Evolutionary conservation across 768 basidiomycete species (phyloP).

Genomic region (Boletus huronensis): DNA sequence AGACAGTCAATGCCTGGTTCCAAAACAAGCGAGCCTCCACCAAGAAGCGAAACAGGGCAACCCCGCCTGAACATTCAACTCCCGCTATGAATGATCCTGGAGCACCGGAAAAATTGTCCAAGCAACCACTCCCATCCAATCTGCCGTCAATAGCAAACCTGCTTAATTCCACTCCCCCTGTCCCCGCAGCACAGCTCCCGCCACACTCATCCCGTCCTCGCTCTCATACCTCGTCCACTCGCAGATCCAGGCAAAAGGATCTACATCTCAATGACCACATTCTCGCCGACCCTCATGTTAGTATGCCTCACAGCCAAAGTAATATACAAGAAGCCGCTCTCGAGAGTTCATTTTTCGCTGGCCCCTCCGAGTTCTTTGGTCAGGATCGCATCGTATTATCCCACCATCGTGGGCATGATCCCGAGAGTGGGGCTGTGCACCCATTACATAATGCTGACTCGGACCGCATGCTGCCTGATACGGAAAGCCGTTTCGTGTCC

Average conservation of each 20-base stretch:
- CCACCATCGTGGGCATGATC: slow-evolving; percentile 32
- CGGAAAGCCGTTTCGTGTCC: slow-evolving; percentile 50
- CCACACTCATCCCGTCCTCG: slow-evolving; percentile 25
- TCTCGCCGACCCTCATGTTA: slow-evolving; percentile 20
- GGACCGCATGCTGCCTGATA: slow-evolving; percentile 48
- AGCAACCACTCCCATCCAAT: slow-evolving; percentile 28
- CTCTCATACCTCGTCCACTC: slow-evolving; percentile 23
- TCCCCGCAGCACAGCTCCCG: slow-evolving; percentile 19
- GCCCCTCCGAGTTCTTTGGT: slow-evolving; percentile 28
- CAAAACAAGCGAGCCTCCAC: slow-evolving; percentile 83
- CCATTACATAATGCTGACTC: slow-evolving; percentile 40
- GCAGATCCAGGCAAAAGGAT: slow-evolving; percentile 33
- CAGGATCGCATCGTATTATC: slow-evolving; percentile 33
- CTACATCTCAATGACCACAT: slow-evolving; percentile 28
- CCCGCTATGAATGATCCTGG: slow-evolving; percentile 27
- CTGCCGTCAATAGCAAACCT: slow-evolving; percentile 39
- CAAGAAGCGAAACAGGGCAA: slow-evolving; percentile 62
- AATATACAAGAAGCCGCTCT: slow-evolving; percentile 18
- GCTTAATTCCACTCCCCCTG: slow-evolving; percentile 35
- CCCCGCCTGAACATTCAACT: slow-evolving; percentile 29
- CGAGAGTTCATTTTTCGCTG: slow-evolving; percentile 32
- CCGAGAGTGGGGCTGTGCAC: slow-evolving; percentile 24
- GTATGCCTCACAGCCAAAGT: slow-evolving; percentile 3
- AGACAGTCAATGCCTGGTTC: slow-evolving; percentile 85
- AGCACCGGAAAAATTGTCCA: slow-evolving; percentile 22